Percentiles rank a stretch among this genome's conserved stretches.
These are phyloP conservation scores for Russula emetica DNA, from an alignment of 768 basidiomycete genomes.

Conservation along the genomic window DNA sequence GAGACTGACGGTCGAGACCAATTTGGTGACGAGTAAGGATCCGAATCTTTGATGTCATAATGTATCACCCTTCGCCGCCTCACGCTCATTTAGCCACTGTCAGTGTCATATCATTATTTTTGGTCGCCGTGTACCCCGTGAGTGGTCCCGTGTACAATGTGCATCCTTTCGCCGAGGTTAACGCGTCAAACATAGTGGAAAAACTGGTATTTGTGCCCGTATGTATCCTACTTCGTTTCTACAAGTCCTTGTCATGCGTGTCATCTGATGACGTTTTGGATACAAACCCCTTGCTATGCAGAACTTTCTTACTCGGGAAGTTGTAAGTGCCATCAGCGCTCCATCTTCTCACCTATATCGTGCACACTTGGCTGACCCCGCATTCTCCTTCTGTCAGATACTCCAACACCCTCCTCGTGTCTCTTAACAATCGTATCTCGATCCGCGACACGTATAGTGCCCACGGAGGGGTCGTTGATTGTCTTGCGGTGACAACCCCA, in stretches of 20 bases:
- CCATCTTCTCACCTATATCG: neutral
- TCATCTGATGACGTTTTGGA: neutral
- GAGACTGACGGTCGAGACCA: constrained; percentile 31
- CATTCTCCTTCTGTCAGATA: constrained; percentile 3
- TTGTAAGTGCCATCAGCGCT: constrained; percentile 9
- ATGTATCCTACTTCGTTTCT: neutral
- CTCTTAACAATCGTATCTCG: constrained; percentile 28
- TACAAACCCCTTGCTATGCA: neutral
- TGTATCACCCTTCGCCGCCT: neutral
- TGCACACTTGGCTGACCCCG: neutral
- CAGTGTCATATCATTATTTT: neutral
- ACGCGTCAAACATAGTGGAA: neutral
- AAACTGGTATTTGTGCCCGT: constrained; percentile 18
- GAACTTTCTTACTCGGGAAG: constrained; percentile 17
- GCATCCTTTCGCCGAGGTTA: neutral
- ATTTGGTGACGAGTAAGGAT: constrained; percentile 24
- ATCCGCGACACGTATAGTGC: neutral
- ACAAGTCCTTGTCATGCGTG: neutral
- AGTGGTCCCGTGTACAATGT: neutral
- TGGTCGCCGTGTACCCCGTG: constrained; percentile 6
- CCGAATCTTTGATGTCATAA: too few relatives aligned
- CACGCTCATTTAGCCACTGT: neutral
- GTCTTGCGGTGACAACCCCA: neutral
- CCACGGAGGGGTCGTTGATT: neutral
- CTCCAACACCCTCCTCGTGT: constrained; percentile 32